These are phyloP conservation scores for Talaromyces sp. DNA, from an alignment of 2,329 filamentous ascomycete species.

Conservation along the genomic window DNA sequence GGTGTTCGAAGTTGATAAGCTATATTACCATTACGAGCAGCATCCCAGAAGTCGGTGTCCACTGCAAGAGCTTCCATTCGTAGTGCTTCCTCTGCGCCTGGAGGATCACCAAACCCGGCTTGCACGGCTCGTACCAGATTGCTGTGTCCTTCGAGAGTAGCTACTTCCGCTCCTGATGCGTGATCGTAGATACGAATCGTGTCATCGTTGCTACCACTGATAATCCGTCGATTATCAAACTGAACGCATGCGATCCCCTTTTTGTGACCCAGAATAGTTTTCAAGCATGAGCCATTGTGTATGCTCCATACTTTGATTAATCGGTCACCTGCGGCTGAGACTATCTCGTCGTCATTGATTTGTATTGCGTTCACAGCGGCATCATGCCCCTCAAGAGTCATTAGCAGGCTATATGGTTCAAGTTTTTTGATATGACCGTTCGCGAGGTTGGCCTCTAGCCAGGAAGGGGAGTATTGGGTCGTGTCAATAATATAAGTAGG, in stretches of 20 bases:
- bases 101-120: conserved; percentile 86
- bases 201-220: conserved; percentile 94
- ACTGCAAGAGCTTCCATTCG: conserved; percentile 68
- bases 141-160: conserved; percentile 75
- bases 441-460: conserved; percentile 43
- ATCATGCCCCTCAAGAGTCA: conserved; percentile 75
- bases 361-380: conserved; percentile 97
- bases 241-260: conserved; percentile 98
- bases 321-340: conserved; percentile 91
- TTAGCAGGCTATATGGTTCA: conserved; percentile 71
- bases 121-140: conserved; percentile 92
- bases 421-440: conserved; percentile 43
- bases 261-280: conserved; percentile 79
- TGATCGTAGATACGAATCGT: conserved; percentile 94
- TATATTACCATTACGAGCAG: conserved; percentile 47
- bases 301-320: conserved; percentile 95
- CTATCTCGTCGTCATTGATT: conserved; percentile 77
- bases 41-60: conserved; percentile 68
- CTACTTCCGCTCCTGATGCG: conserved; percentile 80
- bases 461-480: conserved; percentile 37
- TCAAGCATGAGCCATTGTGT: conserved; percentile 69
- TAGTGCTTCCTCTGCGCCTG: conserved; percentile 73
- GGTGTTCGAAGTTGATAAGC: conserved; percentile 40
- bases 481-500: conserved; percentile 56
- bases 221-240: conserved; percentile 87